Conservation (phyloP, 2,329 filamentous ascomycete species). For the Dothideomycetes sp. region DNA sequence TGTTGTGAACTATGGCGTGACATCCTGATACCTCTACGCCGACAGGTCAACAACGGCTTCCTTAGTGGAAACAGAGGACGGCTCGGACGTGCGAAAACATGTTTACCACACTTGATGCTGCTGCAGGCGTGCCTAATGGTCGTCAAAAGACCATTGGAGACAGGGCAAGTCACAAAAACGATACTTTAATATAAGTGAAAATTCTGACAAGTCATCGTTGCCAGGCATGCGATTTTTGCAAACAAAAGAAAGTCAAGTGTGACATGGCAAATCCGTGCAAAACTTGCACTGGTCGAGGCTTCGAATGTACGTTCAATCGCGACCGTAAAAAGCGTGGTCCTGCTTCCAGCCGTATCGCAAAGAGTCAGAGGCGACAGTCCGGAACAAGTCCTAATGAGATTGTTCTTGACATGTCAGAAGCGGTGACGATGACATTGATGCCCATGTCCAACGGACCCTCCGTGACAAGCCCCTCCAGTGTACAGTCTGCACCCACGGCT, state of each 20-base stretch:
- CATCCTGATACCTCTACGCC: too few relatives aligned
- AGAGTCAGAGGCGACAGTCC: conserved; percentile 30
- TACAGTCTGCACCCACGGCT: background rate
- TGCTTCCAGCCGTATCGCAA: conserved; percentile 27
- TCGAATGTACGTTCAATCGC: conserved; percentile 34
- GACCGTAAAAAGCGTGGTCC: conserved; percentile 36
- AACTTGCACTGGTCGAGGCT: conserved; percentile 30
- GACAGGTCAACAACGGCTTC: too few relatives aligned
- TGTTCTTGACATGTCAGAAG: background rate
- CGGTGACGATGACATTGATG: background rate
- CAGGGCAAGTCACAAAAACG: too few relatives aligned
- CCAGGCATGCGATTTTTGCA: conserved; percentile 33
- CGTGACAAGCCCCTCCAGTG: background rate
- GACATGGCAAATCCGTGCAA: conserved; percentile 32
- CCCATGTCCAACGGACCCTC: background rate
- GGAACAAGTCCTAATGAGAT: background rate
- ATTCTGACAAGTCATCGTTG: too few relatives aligned
- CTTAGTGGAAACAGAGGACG: too few relatives aligned
- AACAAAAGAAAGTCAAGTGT: conserved; percentile 33
- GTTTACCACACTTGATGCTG: conserved; percentile 20
- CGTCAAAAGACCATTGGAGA: conserved; percentile 18
- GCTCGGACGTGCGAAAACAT: too few relatives aligned
- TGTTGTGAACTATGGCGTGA: too few relatives aligned
- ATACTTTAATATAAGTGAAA: too few relatives aligned
- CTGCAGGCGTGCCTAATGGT: conserved; percentile 14